These are phyloP conservation scores for Suhomyces maxii DNA, from an alignment of 1,139 yeast genomes.

Conservation along the genomic window DNA sequence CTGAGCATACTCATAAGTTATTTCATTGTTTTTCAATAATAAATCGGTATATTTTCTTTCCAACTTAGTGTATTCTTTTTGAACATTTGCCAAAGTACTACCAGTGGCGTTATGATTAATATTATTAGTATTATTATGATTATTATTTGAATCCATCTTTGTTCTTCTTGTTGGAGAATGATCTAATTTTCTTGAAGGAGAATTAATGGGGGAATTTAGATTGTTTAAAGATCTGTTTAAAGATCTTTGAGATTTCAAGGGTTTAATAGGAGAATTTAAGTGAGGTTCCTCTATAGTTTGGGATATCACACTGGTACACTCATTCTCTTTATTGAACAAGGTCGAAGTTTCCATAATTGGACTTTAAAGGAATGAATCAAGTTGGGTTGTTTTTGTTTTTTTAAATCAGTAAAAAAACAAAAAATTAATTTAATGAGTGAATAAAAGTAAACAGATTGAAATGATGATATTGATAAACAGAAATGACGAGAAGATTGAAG, in stretches of 20 bases:
- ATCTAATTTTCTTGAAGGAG: conserved; percentile 5
- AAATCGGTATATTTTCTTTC: conserved; percentile 34
- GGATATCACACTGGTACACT: conserved; percentile 12
- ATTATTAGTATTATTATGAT: too few species aligned
- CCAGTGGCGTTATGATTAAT: not conserved
- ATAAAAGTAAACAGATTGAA: too few species aligned
- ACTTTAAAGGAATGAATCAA: conserved; percentile 1
- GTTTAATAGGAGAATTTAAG: conserved; percentile 7
- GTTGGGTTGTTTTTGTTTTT: not conserved
- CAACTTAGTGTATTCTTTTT: conserved; percentile 11
- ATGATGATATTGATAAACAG: too few species aligned
- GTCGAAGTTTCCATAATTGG: conserved; percentile 9
- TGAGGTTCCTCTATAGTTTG: conserved; percentile 7
- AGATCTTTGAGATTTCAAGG: conserved; percentile 12
- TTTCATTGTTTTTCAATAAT: conserved; percentile 21
- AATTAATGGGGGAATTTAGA: conserved; percentile 6
- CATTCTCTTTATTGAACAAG: conserved; percentile 13
- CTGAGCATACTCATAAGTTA: conserved; percentile 22
- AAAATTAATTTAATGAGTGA: too few species aligned
- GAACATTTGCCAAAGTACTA: conserved; percentile 5
- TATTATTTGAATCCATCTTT: conserved; percentile 8
- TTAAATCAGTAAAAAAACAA: too few species aligned
- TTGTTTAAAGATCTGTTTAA: conserved; percentile 11
- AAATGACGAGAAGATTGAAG: too few species aligned
- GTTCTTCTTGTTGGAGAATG: conserved; percentile 7